A percentile compares a stretch with the other conserved stretches of the same genome.
Evolutionary conservation across 768 basidiomycete species (phyloP).

Genomic region (Pleurotus ostreatus): DNA sequence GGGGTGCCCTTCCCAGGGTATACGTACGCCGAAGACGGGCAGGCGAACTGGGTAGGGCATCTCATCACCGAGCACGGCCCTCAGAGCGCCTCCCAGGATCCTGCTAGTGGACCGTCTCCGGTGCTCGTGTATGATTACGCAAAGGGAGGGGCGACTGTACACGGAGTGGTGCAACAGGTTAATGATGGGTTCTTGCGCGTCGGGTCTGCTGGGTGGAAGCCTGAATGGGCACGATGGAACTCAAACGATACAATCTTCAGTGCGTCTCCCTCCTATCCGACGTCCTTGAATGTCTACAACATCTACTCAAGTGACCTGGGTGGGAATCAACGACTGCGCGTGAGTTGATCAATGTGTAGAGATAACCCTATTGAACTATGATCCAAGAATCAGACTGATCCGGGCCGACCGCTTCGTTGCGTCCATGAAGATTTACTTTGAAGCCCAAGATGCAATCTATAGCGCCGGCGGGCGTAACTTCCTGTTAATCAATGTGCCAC

Average conservation of each 20-base stretch:
- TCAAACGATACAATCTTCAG: slow-evolving; percentile 43
- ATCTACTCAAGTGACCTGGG: too few species aligned
- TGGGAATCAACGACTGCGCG: slow-evolving; percentile 49
- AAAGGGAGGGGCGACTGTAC: slow-evolving; percentile 43
- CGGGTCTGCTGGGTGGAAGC: slow-evolving; percentile 26
- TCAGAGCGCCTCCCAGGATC: slow-evolving; percentile 22
- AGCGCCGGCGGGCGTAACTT: slow-evolving; percentile 48
- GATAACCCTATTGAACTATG: background rate
- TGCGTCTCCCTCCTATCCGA: slow-evolving; percentile 20
- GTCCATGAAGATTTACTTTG: slow-evolving; percentile 34
- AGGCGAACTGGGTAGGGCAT: slow-evolving; percentile 63
- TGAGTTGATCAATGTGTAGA: slow-evolving; percentile 18
- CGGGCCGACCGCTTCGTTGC: slow-evolving; percentile 14
- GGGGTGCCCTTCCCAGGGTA: slow-evolving; percentile 47
- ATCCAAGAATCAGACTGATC: background rate
- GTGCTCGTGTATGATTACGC: slow-evolving; percentile 59
- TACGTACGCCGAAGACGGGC: slow-evolving; percentile 40
- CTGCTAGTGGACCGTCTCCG: slow-evolving; percentile 27
- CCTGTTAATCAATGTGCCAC: slow-evolving; percentile 56
- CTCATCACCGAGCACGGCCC: slow-evolving; percentile 40
- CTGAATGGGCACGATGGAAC: slow-evolving; percentile 39
- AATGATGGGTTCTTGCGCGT: slow-evolving; percentile 27
- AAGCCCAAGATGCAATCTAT: slow-evolving; percentile 45
- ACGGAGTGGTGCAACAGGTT: slow-evolving; percentile 38
- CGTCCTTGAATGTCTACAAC: too few species aligned